Evolutionary conservation across 2,329 filamentous ascomycete genomes (phyloP), one percentile per base, ranked within the genome.

Genomic region (Aspergillus sp.): DNA sequence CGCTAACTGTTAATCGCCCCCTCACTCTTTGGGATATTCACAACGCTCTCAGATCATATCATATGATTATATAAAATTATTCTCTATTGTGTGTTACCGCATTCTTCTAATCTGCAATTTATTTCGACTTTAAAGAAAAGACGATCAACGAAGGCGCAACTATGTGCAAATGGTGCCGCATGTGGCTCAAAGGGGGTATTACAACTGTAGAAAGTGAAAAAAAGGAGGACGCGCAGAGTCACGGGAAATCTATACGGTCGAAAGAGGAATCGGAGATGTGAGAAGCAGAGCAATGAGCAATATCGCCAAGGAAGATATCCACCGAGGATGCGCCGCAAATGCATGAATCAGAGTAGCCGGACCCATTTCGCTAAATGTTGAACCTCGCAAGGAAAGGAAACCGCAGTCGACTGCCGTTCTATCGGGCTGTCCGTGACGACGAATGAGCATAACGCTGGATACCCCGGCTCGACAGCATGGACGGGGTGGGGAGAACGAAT

Each of bases 401-500:
- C 32, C 32, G n/a, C 19, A 5, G 17, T 59, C 64, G 54, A 55
- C 23, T 56, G 39, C 21, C 52, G 21, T 60, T 42, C 25, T 65
- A 75, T 58, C 70, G 66, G 23, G 72, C 68, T 27, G 70, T 62
- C 30, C 70, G 61, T n/a, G 70, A 67, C 23, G 70, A 56, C 42
- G 65, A 66, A 42, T 65, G 69, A 8, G 68, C 64, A 42, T 67
- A 58, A 30, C 63, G 65, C 30, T 67, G 68, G 47, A 70, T 60
- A 23, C 65, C 62, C 36, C 63, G 54, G 51, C 55, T 66, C n/a
- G 67, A 50, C 42, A 72, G 54, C 48, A 69, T 51, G 38, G 68
- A 61, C 11, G 70, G 58, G 10, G 66, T 59, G 8, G 71, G 59
- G 23, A 68, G 61, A n/a, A 70, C 60, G 56, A 67, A 66, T 36